Percentiles rank a stretch among this genome's conserved stretches.
Evolutionary conservation across 2,329 filamentous ascomycete species (phyloP).

Genomic region (Colletotrichum tamarilloi): DNA sequence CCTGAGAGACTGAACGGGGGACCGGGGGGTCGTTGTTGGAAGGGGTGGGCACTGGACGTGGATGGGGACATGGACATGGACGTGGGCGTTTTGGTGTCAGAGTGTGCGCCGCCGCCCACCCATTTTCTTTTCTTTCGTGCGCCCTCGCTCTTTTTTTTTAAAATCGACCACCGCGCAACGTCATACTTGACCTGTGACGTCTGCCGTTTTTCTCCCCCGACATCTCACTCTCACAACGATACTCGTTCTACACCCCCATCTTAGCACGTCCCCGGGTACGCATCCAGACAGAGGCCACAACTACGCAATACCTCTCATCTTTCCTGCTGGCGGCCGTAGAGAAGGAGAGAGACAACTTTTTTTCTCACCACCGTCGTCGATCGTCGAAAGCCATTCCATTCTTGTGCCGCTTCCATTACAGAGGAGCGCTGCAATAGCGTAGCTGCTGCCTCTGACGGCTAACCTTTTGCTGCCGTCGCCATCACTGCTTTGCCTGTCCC

Average conservation of each 20-base stretch:
- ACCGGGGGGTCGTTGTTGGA: slow-evolving; percentile 10
- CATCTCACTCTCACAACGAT: slow-evolving; percentile 31
- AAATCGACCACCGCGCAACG: slow-evolving; percentile 50
- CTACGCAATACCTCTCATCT: slow-evolving; percentile 15
- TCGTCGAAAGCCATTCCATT: slow-evolving; percentile 31
- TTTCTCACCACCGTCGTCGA: slow-evolving; percentile 22
- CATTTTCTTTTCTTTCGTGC: slow-evolving; percentile 46
- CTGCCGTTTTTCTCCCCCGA: slow-evolving; percentile 45
- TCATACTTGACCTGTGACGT: slow-evolving; percentile 57
- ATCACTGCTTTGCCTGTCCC: background rate
- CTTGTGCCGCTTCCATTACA: slow-evolving; percentile 28
- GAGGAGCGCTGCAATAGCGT: slow-evolving; percentile 36
- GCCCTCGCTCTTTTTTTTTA: slow-evolving; percentile 34
- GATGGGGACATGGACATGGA: slow-evolving; percentile 14
- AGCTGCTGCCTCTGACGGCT: slow-evolving; percentile 35
- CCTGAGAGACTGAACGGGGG: background rate
- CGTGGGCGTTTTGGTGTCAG: slow-evolving; percentile 32
- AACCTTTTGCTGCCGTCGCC: background rate
- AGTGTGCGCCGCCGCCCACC: slow-evolving; percentile 33
- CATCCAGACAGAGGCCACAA: slow-evolving; percentile 21
- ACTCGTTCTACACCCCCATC: slow-evolving; percentile 27
- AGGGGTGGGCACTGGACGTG: slow-evolving; percentile 18
- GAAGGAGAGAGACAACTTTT: slow-evolving; percentile 1
- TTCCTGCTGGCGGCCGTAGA: background rate
- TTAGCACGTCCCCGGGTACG: slow-evolving; percentile 26